Evolutionary conservation across 768 basidiomycete genomes (phyloP), one percentile per base, ranked within the genome.

Genomic region (Clitopilus passeckerianus): DNA sequence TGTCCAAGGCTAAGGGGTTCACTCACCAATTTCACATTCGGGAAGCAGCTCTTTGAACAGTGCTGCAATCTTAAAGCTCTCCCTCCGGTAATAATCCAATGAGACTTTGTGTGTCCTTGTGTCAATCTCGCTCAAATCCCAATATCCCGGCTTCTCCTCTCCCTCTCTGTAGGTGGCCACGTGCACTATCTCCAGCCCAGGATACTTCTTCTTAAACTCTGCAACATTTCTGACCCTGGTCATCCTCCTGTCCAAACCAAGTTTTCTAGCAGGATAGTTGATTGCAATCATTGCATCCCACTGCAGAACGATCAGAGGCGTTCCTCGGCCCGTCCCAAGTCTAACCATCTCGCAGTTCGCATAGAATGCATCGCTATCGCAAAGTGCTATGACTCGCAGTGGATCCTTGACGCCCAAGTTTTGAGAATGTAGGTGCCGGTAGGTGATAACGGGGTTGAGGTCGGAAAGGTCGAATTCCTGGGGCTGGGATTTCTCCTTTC

Each of bases 141-240:
- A 93, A 71, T 98, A 97, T 0, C 88, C 89, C 16, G 96, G 93
- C 70, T 95, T 89, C 53, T 75, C 75, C 57, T 91, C 91, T 5
- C 93, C 93, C 64, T 93, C 91, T 66, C 82, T 90, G 74, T 93
- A 98, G 10, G 97, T 98, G 16, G 95, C 95, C 15, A 96, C 94
- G 75, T 99, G 96, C 6, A 97, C 89, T 3, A 93, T 85, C 34
- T 84, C 77, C 7, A 98, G 75, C 54, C 93, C 75, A 0, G 96
- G 95, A 70, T 95, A 98, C 63, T 85, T 84, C 71, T 90, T 86
- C 74, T 86, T 80, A 6, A 96, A 93, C 52, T 95, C 91, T 67
- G 86, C 81, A 60, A 87, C 33, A 69, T 86, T 88, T 71, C 88
- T 89, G 85, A 93, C 91, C 52, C 96, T 77, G n/a, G 93, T 91